Percentiles rank a stretch among this genome's conserved stretches.
phyloP scores from a whole-genome alignment of 2,329 filamentous ascomycete genomes.

The Aspergillus pseudoglaucus region DNA sequence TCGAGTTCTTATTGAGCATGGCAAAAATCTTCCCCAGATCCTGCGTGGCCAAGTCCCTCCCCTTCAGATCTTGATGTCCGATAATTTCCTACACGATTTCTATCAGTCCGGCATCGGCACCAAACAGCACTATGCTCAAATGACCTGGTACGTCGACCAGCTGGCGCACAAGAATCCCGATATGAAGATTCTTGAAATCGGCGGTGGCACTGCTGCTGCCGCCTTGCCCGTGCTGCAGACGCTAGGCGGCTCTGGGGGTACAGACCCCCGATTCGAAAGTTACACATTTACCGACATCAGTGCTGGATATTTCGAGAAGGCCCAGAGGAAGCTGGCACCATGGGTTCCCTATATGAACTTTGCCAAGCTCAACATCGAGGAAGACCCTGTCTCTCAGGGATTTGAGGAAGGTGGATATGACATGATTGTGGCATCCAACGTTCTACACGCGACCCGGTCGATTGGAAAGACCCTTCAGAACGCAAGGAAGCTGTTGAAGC shows the following conservation, averaged over 20 bases:
- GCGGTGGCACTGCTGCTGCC: neutral
- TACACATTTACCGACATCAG: slow-evolving; percentile 30
- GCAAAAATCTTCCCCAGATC: neutral
- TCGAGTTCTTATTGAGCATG: neutral
- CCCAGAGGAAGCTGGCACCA: slow-evolving; percentile 16
- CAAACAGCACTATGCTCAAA: neutral
- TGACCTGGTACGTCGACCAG: neutral
- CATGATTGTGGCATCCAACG: slow-evolving; percentile 28
- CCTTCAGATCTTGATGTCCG: neutral
- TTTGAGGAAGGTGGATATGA: slow-evolving; percentile 24
- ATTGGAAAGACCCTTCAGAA: neutral
- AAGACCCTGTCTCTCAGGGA: slow-evolving; percentile 21
- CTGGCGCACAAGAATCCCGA: neutral
- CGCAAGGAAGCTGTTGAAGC: neutral
- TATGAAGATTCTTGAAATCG: neutral
- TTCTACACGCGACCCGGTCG: slow-evolving; percentile 26
- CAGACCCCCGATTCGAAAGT: neutral
- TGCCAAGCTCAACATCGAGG: slow-evolving; percentile 23
- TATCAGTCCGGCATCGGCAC: neutral
- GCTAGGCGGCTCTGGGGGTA: neutral
- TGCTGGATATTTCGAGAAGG: slow-evolving; percentile 22
- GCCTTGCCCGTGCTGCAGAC: neutral
- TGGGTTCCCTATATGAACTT: slow-evolving; percentile 22
- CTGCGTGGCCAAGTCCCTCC: neutral
- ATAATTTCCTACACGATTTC: neutral